Percentiles rank a stretch among this genome's conserved stretches.
Conservation (phyloP, 768 basidiomycete species). For the Galerina sulciceps region DNA sequence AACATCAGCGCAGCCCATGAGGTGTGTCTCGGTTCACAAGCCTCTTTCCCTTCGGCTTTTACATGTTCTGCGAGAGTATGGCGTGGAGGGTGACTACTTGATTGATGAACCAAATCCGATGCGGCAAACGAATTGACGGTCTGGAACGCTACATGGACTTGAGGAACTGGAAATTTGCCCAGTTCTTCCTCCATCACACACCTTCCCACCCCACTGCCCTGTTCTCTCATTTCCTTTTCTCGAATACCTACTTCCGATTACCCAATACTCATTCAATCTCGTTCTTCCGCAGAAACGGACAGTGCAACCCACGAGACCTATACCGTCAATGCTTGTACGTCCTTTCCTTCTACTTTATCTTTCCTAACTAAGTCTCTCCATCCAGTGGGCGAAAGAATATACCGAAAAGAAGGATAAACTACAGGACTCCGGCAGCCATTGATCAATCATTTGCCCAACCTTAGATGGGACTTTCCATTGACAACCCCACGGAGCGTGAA, state of each 20-base stretch:
- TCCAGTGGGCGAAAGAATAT: constrained; percentile 23
- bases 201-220: background rate
- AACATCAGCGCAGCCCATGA: constrained; percentile 77
- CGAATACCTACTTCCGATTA: no score
- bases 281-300: constrained; percentile 51
- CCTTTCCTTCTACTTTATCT: background rate
- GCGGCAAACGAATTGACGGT: no score
- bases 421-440: background rate
- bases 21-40: constrained; percentile 48
- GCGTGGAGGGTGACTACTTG: background rate
- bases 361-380: background rate
- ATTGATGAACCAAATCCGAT: background rate
- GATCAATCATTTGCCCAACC: background rate
- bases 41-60: background rate
- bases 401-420: constrained; percentile 15
- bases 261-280: background rate
- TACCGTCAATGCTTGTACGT: constrained; percentile 81
- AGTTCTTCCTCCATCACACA: no score
- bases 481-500: no score
- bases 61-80: background rate
- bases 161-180: no score
- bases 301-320: constrained; percentile 64
- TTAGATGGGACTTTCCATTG: background rate
- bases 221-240: background rate
- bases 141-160: no score